These are phyloP conservation scores for Microthlaspi erraticum DNA, from an alignment of 345 rosid species.

Conservation along the genomic window DNA sequence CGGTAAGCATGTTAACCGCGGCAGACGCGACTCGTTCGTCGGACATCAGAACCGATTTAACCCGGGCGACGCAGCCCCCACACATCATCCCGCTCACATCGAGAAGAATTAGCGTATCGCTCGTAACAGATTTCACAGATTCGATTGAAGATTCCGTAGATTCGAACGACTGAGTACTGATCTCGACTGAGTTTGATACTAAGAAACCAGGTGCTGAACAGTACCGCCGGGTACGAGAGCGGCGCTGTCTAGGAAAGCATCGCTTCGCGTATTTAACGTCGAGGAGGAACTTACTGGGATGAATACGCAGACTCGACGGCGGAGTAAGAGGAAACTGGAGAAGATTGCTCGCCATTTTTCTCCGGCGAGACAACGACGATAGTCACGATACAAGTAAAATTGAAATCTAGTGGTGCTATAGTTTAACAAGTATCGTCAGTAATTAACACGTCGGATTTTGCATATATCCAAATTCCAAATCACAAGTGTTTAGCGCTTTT, in stretches of 20 bases:
- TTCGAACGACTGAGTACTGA: constrained; percentile 47
- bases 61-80: constrained; percentile 89
- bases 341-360: constrained; percentile 56
- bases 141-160: constrained; percentile 30
- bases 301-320: constrained; percentile 43
- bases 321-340: constrained; percentile 49
- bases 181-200: constrained; percentile 56
- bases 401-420: constrained; percentile 23
- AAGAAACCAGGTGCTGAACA: constrained; percentile 36
- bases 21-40: constrained; percentile 85
- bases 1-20: constrained; percentile 88
- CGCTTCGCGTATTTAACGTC: constrained; percentile 37
- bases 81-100: constrained; percentile 94
- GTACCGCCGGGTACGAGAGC: constrained; percentile 30
- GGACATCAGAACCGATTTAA: constrained; percentile 68
- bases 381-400: constrained; percentile 22
- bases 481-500: constrained; percentile 22
- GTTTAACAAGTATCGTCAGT: constrained; percentile 11
- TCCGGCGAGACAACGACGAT: constrained; percentile 15
- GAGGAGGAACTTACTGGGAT: constrained; percentile 19
- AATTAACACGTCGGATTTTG: constrained; percentile 43
- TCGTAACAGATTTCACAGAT: constrained; percentile 29
- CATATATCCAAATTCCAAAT: constrained; percentile 30
- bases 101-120: constrained; percentile 62
- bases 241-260: constrained; percentile 37